Conservation (phyloP, 1,139 yeast genomes). For the Geotrichum restrictum region DNA sequence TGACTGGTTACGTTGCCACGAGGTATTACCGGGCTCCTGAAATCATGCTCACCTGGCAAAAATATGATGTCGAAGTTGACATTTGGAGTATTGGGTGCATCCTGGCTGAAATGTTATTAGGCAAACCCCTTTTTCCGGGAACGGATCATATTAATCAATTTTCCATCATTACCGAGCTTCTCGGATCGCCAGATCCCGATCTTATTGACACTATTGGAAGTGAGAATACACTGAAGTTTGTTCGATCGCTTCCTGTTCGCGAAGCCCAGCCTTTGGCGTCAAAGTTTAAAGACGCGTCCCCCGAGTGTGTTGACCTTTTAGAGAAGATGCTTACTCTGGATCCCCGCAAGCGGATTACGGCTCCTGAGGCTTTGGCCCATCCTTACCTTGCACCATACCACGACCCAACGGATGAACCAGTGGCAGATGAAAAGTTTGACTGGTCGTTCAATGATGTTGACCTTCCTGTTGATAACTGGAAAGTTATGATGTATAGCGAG, state of each 20-base stretch:
- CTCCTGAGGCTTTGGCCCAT: conserved; percentile 83
- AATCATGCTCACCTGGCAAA: conserved; percentile 98
- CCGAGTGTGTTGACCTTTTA: conserved; percentile 80
- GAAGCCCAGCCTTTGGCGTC: conserved; percentile 85
- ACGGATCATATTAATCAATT: conserved; percentile 98
- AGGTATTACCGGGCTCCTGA: conserved; percentile 98
- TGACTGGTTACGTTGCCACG: conserved; percentile 98
- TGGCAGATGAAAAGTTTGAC: conserved; percentile 86
- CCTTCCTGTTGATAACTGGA: conserved; percentile 96
- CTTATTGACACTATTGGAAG: conserved; percentile 94
- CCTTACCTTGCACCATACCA: conserved; percentile 94
- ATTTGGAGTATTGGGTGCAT: conserved; percentile 99
- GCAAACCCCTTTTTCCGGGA: conserved; percentile 96
- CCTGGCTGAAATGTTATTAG: conserved; percentile 97
- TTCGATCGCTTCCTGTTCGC: conserved; percentile 85
- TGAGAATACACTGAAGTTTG: conserved; percentile 90
- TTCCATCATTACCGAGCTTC: conserved; percentile 88
- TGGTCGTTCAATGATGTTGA: conserved; percentile 99
- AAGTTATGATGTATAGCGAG: conserved; percentile 98
- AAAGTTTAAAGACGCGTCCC: conserved; percentile 81
- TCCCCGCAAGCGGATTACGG: conserved; percentile 89
- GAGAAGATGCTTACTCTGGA: conserved; percentile 91
- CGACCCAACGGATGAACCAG: conserved; percentile 96
- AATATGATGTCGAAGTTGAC: conserved; percentile 95
- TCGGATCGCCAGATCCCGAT: conserved; percentile 95